A percentile compares a stretch with the other conserved stretches of the same genome.
phyloP scores from a whole-genome alignment of 2,329 filamentous ascomycete species.

The Pseudogymnoascus sp. region DNA sequence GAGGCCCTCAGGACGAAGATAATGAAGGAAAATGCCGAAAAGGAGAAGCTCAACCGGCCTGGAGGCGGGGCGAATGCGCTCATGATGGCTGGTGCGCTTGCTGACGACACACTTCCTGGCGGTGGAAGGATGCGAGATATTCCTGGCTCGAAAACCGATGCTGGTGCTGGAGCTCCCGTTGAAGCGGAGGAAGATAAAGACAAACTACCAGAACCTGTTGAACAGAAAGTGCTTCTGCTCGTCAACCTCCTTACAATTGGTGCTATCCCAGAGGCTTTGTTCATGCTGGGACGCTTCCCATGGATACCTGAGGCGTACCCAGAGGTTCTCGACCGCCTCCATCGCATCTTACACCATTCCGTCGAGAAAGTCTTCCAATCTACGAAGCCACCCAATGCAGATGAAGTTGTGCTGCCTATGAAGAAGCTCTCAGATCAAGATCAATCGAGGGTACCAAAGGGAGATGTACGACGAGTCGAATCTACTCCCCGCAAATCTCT shows the following conservation, averaged over 20 bases:
- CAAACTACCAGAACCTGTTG: slow-evolving; percentile 62
- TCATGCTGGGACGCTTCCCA: slow-evolving; percentile 83
- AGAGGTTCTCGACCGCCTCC: slow-evolving; percentile 71
- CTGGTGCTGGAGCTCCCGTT: slow-evolving; percentile 37
- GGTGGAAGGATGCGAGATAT: slow-evolving; percentile 38
- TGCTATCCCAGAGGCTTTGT: slow-evolving; percentile 85
- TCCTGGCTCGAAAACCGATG: slow-evolving; percentile 44
- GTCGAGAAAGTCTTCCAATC: slow-evolving; percentile 64
- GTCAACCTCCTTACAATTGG: slow-evolving; percentile 84
- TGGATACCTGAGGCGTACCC: slow-evolving; percentile 85
- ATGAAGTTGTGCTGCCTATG: slow-evolving; percentile 40
- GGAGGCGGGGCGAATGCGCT: slow-evolving; percentile 76
- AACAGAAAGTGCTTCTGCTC: slow-evolving; percentile 82
- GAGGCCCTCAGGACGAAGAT: slow-evolving; percentile 61
- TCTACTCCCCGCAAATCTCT: slow-evolving; percentile 59
- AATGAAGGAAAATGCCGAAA: slow-evolving; percentile 68
- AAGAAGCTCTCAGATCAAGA: slow-evolving; percentile 50
- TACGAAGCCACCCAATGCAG: slow-evolving; percentile 28
- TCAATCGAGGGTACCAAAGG: slow-evolving; percentile 61
- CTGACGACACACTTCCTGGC: slow-evolving; percentile 65
- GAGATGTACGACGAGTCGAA: slow-evolving; percentile 55
- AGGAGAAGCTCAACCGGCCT: slow-evolving; percentile 62
- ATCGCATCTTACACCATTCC: slow-evolving; percentile 78
- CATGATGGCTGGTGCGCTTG: slow-evolving; percentile 75
- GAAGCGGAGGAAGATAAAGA: slow-evolving; percentile 43